Evolutionary conservation across 1,284 basidiomycete genomes (phyloP).

Genomic region (Vanrija sp.): DNA sequence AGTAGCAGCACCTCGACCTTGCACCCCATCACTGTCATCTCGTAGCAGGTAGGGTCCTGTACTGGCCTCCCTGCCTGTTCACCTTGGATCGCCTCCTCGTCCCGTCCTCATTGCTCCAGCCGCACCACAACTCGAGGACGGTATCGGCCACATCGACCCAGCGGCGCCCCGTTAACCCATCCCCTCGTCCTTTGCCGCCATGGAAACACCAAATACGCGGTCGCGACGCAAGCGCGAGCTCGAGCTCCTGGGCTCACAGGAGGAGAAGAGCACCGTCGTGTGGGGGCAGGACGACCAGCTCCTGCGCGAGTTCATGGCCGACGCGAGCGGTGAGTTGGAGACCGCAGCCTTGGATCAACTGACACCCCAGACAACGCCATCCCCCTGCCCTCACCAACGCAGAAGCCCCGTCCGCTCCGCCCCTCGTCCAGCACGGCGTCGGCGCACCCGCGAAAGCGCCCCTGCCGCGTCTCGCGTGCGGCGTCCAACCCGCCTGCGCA

Average conservation of each 20-base stretch:
- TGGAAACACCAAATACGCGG: constrained; percentile 16
- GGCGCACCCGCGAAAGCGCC: neutral
- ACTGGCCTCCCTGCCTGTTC: neutral
- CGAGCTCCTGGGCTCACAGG: neutral
- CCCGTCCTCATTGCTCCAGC: neutral
- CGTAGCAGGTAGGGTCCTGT: no score
- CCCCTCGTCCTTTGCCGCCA: neutral
- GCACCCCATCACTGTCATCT: no score
- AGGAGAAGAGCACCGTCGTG: constrained; percentile 4
- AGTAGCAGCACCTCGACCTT: no score
- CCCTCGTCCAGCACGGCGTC: neutral
- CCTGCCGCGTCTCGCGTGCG: neutral
- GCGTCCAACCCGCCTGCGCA: neutral
- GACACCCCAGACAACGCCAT: neutral
- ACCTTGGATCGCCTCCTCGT: neutral
- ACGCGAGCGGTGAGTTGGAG: neutral
- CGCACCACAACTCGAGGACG: no score
- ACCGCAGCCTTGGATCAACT: neutral
- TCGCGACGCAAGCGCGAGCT: constrained; percentile 9
- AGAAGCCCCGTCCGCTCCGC: constrained; percentile 4
- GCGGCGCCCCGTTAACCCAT: no score
- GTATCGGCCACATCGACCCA: no score
- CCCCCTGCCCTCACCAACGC: constrained; percentile 12
- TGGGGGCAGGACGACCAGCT: constrained; percentile 15
- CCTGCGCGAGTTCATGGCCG: constrained; percentile 1